Base-by-base conservation (phyloP, 768 basidiomycete species). In the Naganishia antarctica region DNA sequence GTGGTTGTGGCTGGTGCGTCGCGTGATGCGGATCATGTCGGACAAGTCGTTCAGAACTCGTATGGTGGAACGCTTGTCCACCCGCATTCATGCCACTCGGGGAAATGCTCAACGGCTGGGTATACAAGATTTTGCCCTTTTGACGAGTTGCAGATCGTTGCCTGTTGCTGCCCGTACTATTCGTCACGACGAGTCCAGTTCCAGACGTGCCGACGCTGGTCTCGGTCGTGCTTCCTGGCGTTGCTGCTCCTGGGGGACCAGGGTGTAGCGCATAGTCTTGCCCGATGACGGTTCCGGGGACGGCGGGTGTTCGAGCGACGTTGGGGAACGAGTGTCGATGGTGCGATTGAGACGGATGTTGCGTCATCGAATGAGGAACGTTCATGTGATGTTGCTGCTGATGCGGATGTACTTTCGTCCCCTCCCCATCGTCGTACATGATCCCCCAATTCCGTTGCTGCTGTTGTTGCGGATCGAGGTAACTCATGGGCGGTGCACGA, bases 31-130 rank as follows among this genome's bases (percentile, higher is more conserved):
- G 9, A 41, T 57, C 28, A 40, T 57, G 37, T 34, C 53, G 4
- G 11, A 34, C 40, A 26, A 32, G 37, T 25, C 53, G n/a, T 26
- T 57, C 53, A 16, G 34, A 40, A n/a, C 53, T 57, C n/a, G 53
- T 57, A 40, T 57, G 53, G 23, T n/a, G n/a, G n/a, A n/a, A n/a
- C n/a, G n/a, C n/a, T n/a, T n/a, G n/a, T n/a, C n/a, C n/a, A n/a
- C 32, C 50, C 50, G 16, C 18, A 21, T n/a, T 21, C 53, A 57
- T 57, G 23, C 53, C 26, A 18, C 34, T 23, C 16, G 53, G 53
- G 26, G 53, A 57, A 15, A 57, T 57, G 26, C 53, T 57, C 53
- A 57, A 26, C 23, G 53, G 53, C 37, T 57, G 53, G 4, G 53
- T 57, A 26, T 57, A 57, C 21, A 57, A 16, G 18, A 57, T 26